phyloP scores from a whole-genome alignment of 192 early-diverging fungal species.

The Gryganskiella cystojenkinii region DNA sequence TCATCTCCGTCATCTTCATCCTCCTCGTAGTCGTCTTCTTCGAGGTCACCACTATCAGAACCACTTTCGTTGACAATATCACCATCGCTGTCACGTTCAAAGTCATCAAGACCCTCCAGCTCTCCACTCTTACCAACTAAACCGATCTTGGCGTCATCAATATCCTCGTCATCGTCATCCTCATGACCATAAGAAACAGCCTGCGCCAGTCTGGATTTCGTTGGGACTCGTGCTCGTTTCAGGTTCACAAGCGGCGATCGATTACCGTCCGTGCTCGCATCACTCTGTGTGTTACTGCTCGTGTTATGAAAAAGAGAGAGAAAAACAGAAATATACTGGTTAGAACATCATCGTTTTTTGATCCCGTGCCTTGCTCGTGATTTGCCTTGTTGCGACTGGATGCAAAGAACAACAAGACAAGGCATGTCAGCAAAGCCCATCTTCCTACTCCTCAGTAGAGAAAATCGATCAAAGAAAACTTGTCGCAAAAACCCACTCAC shows the following conservation, averaged over 20 bases:
- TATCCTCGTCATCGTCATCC: slow-evolving; percentile 25
- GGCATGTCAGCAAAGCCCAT: neutral
- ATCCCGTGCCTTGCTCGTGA: no score
- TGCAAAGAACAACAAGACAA: neutral
- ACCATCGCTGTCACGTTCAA: slow-evolving; percentile 30
- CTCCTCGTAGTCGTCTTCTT: slow-evolving; percentile 32
- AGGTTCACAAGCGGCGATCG: slow-evolving; percentile 28
- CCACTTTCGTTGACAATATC: slow-evolving; percentile 59
- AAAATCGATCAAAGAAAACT: neutral
- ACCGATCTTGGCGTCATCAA: neutral
- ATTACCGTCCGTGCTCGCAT: slow-evolving; percentile 33
- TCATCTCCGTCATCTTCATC: slow-evolving; percentile 31
- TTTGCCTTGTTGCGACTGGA: no score
- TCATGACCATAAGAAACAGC: slow-evolving; percentile 25
- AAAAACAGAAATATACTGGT: neutral
- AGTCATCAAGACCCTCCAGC: no score
- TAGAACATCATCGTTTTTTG: no score
- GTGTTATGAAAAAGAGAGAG: slow-evolving; percentile 43
- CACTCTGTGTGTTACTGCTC: slow-evolving; percentile 34
- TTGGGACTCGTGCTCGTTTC: slow-evolving; percentile 37
- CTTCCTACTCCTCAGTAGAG: neutral
- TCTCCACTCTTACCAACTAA: neutral
- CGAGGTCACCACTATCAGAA: slow-evolving; percentile 46
- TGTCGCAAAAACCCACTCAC: slow-evolving; percentile 29
- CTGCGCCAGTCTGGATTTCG: slow-evolving; percentile 22